Evolutionary conservation across 2,329 filamentous ascomycete genomes (phyloP).

Genomic region (Epichloe scottii): DNA sequence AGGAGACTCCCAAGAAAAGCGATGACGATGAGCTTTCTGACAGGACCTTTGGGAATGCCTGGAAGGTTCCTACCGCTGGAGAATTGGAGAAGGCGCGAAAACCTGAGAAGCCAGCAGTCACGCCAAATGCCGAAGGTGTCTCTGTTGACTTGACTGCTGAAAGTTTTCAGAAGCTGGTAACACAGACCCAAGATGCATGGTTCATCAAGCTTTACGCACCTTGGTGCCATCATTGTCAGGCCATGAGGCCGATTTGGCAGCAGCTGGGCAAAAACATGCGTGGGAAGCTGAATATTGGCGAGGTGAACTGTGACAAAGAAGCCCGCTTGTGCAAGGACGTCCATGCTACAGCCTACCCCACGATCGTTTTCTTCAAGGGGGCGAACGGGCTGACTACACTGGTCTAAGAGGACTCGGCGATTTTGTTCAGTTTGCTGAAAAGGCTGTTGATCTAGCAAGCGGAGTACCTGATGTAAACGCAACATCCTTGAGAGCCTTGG

Average conservation of each 20-base stretch:
- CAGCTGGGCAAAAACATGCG: slow-evolving; percentile 87
- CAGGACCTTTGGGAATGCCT: slow-evolving; percentile 17
- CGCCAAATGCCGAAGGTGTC: slow-evolving; percentile 62
- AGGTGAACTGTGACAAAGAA: slow-evolving; percentile 89
- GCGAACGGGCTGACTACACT: slow-evolving; percentile 84
- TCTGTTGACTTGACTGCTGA: slow-evolving; percentile 70
- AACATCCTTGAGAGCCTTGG: slow-evolving; percentile 63
- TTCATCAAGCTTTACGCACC: slow-evolving; percentile 98
- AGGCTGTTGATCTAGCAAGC: slow-evolving; percentile 63
- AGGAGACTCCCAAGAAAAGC: slow-evolving; percentile 15
- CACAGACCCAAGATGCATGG: slow-evolving; percentile 82
- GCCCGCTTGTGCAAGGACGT: slow-evolving; percentile 86
- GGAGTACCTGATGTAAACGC: slow-evolving; percentile 75
- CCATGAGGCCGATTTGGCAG: slow-evolving; percentile 79
- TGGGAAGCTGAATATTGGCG: slow-evolving; percentile 78
- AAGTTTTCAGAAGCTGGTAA: slow-evolving; percentile 75
- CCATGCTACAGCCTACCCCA: slow-evolving; percentile 67
- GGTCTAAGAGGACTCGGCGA: slow-evolving; percentile 88
- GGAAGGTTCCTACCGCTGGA: slow-evolving; percentile 18
- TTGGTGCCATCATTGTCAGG: slow-evolving; percentile 94
- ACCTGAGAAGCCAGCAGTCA: slow-evolving; percentile 35
- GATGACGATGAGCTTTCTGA: slow-evolving; percentile 2
- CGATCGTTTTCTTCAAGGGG: slow-evolving; percentile 83
- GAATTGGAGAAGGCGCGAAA: slow-evolving; percentile 21
- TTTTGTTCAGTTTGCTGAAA: slow-evolving; percentile 74